Evolutionary conservation across 83 land plant genomes (phyloP), one percentile per base, ranked within the genome.

Genomic region (Picea engelmannii): DNA sequence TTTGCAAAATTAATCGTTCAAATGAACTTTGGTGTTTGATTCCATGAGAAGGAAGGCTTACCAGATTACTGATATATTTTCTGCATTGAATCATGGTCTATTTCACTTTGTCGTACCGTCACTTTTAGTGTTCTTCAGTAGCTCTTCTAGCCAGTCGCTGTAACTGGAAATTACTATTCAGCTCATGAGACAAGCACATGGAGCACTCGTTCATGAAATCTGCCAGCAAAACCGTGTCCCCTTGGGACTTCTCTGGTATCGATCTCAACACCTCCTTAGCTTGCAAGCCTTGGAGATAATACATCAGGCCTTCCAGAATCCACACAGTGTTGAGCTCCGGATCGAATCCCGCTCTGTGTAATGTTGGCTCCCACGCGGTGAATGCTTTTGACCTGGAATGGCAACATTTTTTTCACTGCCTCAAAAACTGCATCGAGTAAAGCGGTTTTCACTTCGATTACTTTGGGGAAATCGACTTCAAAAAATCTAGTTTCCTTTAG

Each of bases 171-270:
- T 80, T 85, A 65, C 89, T 87, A 9, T 82, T 66, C 5, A 85
- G 78, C 40, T 85, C 87, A 12, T 17, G 82, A 12, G 92, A 86
- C 13, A 95, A 81, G 31, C 84, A 73, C 75, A 87, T 88, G 60
- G 95, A 86, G 81, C 89, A 80, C 77, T 95, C 85, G 78, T 95
- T 95, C 95, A 95, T 95, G 86, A 95, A 91, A 77, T 95, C 97
- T 59, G 95, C 97, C 17, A 95, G 81, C 60, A 95, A 82, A 44
- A 91, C 86, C 0, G 93, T 87, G 47, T 78, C 82, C 11, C 80
- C 82, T 47, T 38, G 62, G 79, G 89, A 88, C 35, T 84, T 88
- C 47, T 78, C 81, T 0, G 97, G 88, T 68, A 95, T 92, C 40
- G 83, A 80, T 64, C 86, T 81, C 78, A 95, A 86, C 4, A 91